phyloP scores from a whole-genome alignment of 208 protist genomes.

The Acanthamoeba castellanii region DNA sequence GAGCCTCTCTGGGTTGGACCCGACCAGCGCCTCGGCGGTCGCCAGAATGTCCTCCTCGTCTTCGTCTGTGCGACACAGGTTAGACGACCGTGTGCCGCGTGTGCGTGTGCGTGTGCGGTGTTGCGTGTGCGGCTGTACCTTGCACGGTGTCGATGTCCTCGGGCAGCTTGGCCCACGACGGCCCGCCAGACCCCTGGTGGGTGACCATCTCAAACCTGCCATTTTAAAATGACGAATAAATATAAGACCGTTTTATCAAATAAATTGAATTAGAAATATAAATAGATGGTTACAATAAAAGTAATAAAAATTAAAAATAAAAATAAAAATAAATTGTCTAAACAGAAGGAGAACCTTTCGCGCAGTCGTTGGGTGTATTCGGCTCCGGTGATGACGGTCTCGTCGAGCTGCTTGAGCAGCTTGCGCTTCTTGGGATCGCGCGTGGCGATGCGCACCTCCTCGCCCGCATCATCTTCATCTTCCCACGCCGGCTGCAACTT shows the following conservation, averaged over 20 bases:
- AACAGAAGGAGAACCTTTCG: neutral
- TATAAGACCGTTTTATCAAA: neutral
- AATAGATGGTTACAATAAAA: neutral
- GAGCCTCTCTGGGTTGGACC: neutral
- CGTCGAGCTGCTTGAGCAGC: neutral
- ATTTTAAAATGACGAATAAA: neutral
- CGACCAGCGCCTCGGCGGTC: neutral
- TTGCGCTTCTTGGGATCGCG: neutral
- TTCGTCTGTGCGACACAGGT: neutral
- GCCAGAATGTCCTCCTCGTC: constrained; percentile 30
- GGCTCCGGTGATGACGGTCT: neutral
- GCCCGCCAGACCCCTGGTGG: neutral
- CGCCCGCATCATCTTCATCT: constrained; percentile 21
- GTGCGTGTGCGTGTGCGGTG: neutral
- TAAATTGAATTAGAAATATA: neutral
- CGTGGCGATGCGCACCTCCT: neutral
- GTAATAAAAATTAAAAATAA: neutral
- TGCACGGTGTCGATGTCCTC: neutral
- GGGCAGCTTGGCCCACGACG: constrained; percentile 50
- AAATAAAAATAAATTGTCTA: neutral
- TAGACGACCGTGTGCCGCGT: neutral
- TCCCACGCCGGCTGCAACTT: constrained; percentile 20
- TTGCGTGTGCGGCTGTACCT: neutral
- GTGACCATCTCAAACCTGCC: constrained; percentile 3
- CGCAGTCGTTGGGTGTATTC: constrained; percentile 40